phyloP scores from a whole-genome alignment of 164 flowering plant species.

The Pachysandra terminalis region DNA sequence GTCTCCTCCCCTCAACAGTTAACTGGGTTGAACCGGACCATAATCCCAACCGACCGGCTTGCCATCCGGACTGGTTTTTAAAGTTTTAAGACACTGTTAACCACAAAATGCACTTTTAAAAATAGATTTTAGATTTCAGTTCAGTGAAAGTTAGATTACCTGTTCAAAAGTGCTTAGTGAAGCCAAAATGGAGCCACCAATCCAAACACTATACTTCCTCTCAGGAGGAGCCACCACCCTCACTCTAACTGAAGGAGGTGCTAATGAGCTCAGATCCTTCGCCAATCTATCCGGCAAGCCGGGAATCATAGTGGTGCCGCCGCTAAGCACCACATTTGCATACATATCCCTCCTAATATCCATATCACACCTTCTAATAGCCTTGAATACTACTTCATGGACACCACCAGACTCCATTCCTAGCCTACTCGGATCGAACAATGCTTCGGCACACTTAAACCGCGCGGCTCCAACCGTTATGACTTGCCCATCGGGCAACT shows the following conservation, averaged over 20 bases:
- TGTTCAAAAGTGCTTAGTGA: too few species aligned
- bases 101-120: too few species aligned
- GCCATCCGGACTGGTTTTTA: too few species aligned
- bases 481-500: slow-evolving; percentile 23
- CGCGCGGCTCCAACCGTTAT: slow-evolving; percentile 18
- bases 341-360: slow-evolving; percentile 27
- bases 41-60: too few species aligned
- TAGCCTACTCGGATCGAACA: slow-evolving; percentile 19
- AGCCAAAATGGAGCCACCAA: too few species aligned
- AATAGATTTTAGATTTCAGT: too few species aligned
- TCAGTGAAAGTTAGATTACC: too few species aligned
- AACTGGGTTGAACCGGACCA: too few species aligned
- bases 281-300: slow-evolving; percentile 24
- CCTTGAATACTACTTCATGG: slow-evolving; percentile 18
- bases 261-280: slow-evolving; percentile 18
- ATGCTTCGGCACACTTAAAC: slow-evolving; percentile 21
- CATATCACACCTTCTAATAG: slow-evolving; percentile 23
- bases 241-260: slow-evolving; percentile 18
- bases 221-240: slow-evolving; percentile 13
- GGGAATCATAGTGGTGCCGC: slow-evolving; percentile 24
- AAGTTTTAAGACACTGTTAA: too few species aligned
- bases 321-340: slow-evolving; percentile 24
- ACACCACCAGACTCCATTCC: slow-evolving; percentile 23
- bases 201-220: too few species aligned
- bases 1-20: too few species aligned